Evolutionary conservation across 2,329 filamentous ascomycete species (phyloP), one percentile per base, ranked within the genome.

Genomic region (Botrytis deweyae): DNA sequence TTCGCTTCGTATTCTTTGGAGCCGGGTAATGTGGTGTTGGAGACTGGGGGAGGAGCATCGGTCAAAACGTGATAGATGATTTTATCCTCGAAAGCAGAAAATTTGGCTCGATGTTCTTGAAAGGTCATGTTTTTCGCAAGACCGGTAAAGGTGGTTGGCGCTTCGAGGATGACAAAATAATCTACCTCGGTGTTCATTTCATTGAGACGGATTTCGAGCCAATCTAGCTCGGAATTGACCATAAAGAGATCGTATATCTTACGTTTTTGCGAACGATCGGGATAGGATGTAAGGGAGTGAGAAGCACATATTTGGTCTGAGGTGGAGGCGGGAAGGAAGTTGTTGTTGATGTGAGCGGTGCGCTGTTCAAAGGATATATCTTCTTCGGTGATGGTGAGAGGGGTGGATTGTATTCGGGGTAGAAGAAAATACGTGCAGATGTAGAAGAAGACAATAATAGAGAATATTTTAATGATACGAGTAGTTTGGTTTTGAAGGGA

Each of bases 131-230:
- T 85, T 81, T 91, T 91, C 5, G 84, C 81, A 1, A 82, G 82
- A 52, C 86, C 86, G 25, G 88, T 89, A 77, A 91, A 91, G 3
- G 88, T 90, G 70, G 82, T 85, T 25, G 83, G 81, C 0, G 87
- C 86, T 81, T 92, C 90, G 69, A 91, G 86, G 46, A 92, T 85
- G 77, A 91, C 84, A 77, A 90, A 92, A 81, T 90, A 90, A 82
- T 91, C 89, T 74, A 91, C 88, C 59, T 87, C 82, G 55, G 86
- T 80, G 73, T 87, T 86, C n/a, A 90, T 85, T 8, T 87, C 87
- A 77, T 88, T 85, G 6, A 92, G 83, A 18, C 89, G 87, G 67
- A 92, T 87, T 79, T 92, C 89, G 44, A 92, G 84, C 85, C 88
- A 90, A 81, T 91, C 89, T 22, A 91, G 83, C 81, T 91, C 90